Evolutionary conservation across 164 flowering plant genomes (phyloP), one percentile per base, ranked within the genome.

Genomic region (Stephania japonica): DNA sequence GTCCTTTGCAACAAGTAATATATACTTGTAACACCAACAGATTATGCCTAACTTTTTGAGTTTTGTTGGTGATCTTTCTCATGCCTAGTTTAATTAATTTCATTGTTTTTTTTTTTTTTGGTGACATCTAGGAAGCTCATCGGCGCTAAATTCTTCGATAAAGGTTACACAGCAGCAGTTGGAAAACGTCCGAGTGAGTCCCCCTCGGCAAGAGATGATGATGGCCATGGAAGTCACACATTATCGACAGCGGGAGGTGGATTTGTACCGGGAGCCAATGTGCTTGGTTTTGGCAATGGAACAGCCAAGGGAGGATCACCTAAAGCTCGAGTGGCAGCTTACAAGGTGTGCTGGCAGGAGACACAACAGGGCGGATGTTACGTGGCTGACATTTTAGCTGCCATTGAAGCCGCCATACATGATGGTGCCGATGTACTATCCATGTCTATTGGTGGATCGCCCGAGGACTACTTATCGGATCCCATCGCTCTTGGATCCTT

Each of bases 161-260:
- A 85, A 71, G 92, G 90, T 0, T 86, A 81, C 72, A 68, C 26
- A 6, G 75, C 85, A 8, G 67, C 7, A 2, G 82, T 32, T 0
- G 83, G 38, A 32, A 32, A 1, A 32, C 38, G 82, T 3, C 5
- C 50, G 0, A 68, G 69, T 4, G 82, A 80, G 56, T 53, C 78
- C 26, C 0, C 27, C 23, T 77, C 86, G 0, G 79, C 87, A n/a
- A 82, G 89, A 0, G 94, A 91, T 80, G 0, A 27, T 0, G 85
- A 77, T 0, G 97, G 97, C 9, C 97, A 92, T 73, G 97, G 97
- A 1, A 59, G 87, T 19, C 94, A 90, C 79, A 92, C 97, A 7
- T 73, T 92, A 16, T 90, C 97, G 0, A 92, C 91, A 0, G 93
- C 93, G 3, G 97, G 87, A 0, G 94, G 97, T 6, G 82, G 68